phyloP scores from a whole-genome alignment of 306 rosid species.

The Lablab purpureus region DNA sequence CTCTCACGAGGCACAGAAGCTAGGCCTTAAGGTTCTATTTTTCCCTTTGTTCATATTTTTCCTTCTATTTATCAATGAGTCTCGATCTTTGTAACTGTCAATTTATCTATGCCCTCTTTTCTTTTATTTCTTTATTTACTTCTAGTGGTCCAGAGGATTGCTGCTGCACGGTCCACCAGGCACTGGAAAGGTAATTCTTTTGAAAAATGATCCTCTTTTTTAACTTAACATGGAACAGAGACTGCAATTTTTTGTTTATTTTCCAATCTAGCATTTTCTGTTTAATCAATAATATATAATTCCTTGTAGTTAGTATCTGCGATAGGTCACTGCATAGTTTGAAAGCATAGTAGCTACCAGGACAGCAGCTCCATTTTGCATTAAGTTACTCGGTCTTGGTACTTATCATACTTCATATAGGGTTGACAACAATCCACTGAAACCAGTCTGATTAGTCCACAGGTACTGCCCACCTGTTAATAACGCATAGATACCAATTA shows the following conservation, averaged over 20 bases:
- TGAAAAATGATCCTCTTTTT: background rate
- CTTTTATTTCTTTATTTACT: slow-evolving; percentile 37
- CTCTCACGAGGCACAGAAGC: slow-evolving; percentile 58
- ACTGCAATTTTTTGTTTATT: background rate
- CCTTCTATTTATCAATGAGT: background rate
- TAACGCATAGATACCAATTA: background rate
- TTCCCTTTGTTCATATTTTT: background rate
- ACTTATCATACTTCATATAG: background rate
- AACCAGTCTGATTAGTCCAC: background rate
- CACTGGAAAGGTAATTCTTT: slow-evolving; percentile 79
- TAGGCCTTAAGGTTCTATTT: slow-evolving; percentile 73
- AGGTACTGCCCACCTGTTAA: background rate
- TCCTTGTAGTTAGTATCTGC: background rate
- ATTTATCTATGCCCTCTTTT: background rate
- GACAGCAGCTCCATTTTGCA: background rate
- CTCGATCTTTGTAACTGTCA: slow-evolving; percentile 15
- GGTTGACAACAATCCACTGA: background rate
- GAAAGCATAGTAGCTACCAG: background rate
- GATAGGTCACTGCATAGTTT: background rate
- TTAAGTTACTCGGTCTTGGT: background rate
- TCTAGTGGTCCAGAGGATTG: slow-evolving; percentile 90
- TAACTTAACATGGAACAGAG: background rate
- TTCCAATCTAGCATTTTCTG: background rate
- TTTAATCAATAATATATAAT: background rate
- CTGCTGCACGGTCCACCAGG: slow-evolving; percentile 93